Evolutionary conservation across 495 filamentous ascomycete species (phyloP).

Genomic region (Cercophora newfieldiana): DNA sequence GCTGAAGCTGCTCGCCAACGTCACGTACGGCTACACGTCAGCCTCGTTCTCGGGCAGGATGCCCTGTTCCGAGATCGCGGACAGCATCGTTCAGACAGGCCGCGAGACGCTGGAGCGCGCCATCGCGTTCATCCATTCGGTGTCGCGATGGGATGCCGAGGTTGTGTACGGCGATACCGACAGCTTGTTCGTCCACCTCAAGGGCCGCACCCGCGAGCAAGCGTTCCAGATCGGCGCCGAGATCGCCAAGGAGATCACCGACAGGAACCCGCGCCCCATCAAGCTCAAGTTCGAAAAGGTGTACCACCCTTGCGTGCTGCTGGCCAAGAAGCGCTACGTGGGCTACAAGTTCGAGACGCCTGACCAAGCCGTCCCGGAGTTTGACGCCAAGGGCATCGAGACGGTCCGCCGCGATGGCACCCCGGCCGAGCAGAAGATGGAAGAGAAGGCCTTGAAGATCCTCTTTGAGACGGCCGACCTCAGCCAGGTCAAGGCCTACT

Average conservation of each 20-base stretch:
- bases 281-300: conserved; percentile 99
- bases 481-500: conserved; percentile 86
- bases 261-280: conserved; percentile 86
- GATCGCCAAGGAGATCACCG: conserved; percentile 85
- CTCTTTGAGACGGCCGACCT: conserved; percentile 89
- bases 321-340: conserved; percentile 97
- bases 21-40: conserved; percentile 97
- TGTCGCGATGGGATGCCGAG: conserved; percentile 85
- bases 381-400: conserved; percentile 98
- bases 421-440: conserved; percentile 94
- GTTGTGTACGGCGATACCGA: conserved; percentile 99
- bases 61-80: conserved; percentile 97
- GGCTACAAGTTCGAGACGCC: conserved; percentile 93
- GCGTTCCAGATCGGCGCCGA: conserved; percentile 92
- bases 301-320: conserved; percentile 88
- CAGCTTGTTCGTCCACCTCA: conserved; percentile 90
- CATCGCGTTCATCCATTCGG: conserved; percentile 87
- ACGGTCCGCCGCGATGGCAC: conserved; percentile 94
- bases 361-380: conserved; percentile 78
- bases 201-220: conserved; percentile 79
- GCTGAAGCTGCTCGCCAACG: conserved; percentile 95
- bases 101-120: conserved; percentile 93
- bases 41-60: conserved; percentile 94
- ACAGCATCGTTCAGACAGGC: conserved; percentile 95
- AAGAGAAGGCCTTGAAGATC: conserved; percentile 83